Conservation (phyloP, 2,329 filamentous ascomycete species). For the Aspergillus pseudoglaucus region DNA sequence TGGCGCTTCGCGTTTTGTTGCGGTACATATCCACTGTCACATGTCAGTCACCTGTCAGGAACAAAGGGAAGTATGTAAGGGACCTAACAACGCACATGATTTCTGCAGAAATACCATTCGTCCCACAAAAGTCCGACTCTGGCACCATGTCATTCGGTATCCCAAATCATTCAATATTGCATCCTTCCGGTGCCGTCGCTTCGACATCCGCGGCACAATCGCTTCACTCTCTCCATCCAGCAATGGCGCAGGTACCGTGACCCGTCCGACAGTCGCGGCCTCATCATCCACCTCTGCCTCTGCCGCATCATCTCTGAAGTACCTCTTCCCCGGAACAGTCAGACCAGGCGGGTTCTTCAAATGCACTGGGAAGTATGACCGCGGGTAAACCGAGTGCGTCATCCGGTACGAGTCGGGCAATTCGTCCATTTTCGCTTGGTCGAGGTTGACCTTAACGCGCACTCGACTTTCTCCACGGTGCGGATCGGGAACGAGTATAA, state of each 20-base stretch:
- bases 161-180: conserved; percentile 88
- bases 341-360: conserved; percentile 81
- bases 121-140: conserved; percentile 84
- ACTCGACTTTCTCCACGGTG: conserved; percentile 68
- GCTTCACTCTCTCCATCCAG: conserved; percentile 70
- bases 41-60: conserved; percentile 1
- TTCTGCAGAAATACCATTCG: conserved; percentile 83
- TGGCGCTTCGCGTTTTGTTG: conserved; percentile 78
- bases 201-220: conserved; percentile 67
- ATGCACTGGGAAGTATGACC: conserved; percentile 85
- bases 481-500: conserved; percentile 89
- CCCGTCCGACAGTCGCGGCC: conserved; percentile 31
- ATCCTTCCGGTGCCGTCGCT: conserved; percentile 67
- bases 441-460: conserved; percentile 85
- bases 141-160: conserved; percentile 93
- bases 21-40: conserved; percentile 80
- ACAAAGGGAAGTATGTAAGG: not conserved
- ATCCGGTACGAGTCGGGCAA: conserved; percentile 94
- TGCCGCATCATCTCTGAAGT: conserved; percentile 65
- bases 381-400: conserved; percentile 80
- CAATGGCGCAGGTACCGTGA: conserved; percentile 54
- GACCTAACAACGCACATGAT: conserved; percentile 61
- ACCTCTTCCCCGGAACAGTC: conserved; percentile 61
- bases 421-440: conserved; percentile 87
- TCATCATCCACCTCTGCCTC: conserved; percentile 42